Base-by-base conservation (phyloP, 176 grass and related monocot species). In the Bonia amplexicaulis region DNA sequence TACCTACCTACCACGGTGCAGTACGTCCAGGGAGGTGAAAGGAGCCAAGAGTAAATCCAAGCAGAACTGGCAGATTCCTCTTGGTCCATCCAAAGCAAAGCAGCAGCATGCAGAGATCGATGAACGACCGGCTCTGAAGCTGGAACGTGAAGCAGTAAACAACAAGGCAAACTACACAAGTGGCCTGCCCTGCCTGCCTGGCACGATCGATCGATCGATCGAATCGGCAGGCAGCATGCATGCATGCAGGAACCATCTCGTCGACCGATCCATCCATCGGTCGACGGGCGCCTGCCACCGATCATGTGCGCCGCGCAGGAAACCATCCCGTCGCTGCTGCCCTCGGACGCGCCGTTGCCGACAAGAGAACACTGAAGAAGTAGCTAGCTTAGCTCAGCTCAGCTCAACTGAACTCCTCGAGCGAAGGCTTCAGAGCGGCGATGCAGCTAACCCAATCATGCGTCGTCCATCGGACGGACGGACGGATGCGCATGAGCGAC, bases 231-330 rank as follows among this genome's bases (percentile, higher is more conserved):
- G 73, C 80, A 61, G 66, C 67, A 76, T 58, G 54, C 20, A 22
- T 22, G 54, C 19, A n/a, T n/a, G 54, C 54, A 62, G 51, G 77
- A 87, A 67, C 69, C 85, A 80, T 87, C 85, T 51, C 85, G 48
- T 87, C 85, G 78, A 23, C 17, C n/a, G 33, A 62, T 13, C 54
- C 39, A 17, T 6, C 66, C 54, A 73, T 29, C 68, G 58, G 77
- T 37, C 58, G 77, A 75, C 85, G 82, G 60, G 13, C 85, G 19
- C 47, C 78, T 82, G 85, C 49, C 66, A 65, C 66, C 25, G 88
- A 46, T 82, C 88, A 90, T 90, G 88, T 82, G 88, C 88, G 25
- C 78, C 72, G 71, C 78, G 67, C 80, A 46, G 67, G 80, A 71
- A 47, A 9, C 51, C 80, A 60, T 48, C 70, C 70, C 58, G 26